Percentiles rank a stretch among this genome's conserved stretches.
phyloP scores from a whole-genome alignment of 1,284 basidiomycete species.

The Puccinia hordei region DNA sequence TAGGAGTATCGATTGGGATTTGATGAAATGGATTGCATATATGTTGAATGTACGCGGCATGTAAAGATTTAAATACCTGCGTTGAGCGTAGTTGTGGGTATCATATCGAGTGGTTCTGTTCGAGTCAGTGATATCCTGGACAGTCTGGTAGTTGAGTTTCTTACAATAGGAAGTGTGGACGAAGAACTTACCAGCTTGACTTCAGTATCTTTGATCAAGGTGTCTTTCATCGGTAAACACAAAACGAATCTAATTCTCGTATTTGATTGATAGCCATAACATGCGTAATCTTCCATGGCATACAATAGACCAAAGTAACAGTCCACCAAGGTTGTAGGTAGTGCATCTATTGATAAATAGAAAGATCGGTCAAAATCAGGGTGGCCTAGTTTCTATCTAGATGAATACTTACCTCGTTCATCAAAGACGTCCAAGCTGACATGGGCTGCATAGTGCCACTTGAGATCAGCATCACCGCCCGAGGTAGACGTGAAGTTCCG shows the following conservation, averaged over 20 bases:
- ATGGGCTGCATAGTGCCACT: conserved; percentile 50
- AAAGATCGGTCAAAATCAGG: not conserved
- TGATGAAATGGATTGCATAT: conserved; percentile 44
- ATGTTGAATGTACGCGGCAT: conserved; percentile 41
- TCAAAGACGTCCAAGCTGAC: conserved; percentile 49
- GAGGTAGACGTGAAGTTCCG: conserved; percentile 23
- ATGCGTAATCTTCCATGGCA: conserved; percentile 44
- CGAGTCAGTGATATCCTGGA: not conserved
- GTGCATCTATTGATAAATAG: conserved; percentile 18
- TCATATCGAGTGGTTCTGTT: not conserved
- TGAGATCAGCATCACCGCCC: conserved; percentile 43
- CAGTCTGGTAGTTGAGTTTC: too few species aligned
- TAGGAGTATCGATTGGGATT: conserved; percentile 20
- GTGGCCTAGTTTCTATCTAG: not conserved
- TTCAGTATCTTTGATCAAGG: conserved; percentile 40
- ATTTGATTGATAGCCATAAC: conserved; percentile 49
- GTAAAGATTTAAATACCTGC: conserved; percentile 45
- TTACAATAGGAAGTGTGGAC: not conserved
- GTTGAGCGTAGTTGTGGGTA: not conserved
- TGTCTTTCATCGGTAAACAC: conserved; percentile 37
- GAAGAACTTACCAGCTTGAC: conserved; percentile 38
- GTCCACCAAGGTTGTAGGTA: conserved; percentile 39
- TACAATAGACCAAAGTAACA: conserved; percentile 50
- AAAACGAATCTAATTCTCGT: conserved; percentile 46
- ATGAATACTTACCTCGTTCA: conserved; percentile 43